Conservation (phyloP, 139 green algal species). For the Volvox africanus region DNA sequence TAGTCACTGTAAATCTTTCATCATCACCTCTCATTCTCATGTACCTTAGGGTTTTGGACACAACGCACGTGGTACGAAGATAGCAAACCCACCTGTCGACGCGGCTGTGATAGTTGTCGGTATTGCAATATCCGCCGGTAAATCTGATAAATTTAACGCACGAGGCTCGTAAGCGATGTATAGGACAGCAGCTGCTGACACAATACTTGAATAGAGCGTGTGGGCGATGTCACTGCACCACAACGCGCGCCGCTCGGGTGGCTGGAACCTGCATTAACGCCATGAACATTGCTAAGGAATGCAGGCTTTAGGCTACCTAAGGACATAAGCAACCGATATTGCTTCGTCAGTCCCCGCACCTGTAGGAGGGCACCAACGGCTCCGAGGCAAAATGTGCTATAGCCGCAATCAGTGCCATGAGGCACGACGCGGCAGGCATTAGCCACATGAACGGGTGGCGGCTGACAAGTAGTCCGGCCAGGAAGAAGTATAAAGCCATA, state of each 20-base stretch:
- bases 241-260: conserved; percentile 47
- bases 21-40: too few species aligned
- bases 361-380: conserved; percentile 58
- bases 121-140: conserved; percentile 34
- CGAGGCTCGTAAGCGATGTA: conserved; percentile 51
- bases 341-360: not conserved
- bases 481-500: conserved; percentile 88
- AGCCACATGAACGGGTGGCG: conserved; percentile 79
- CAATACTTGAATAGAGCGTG: conserved; percentile 59
- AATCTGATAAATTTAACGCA: conserved; percentile 37
- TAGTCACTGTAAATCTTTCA: too few species aligned
- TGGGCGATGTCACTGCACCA: conserved; percentile 71
- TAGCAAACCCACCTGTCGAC: conserved; percentile 29
- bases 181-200: conserved; percentile 41
- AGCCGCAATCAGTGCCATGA: conserved; percentile 45
- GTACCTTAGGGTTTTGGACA: too few species aligned
- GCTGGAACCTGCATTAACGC: conserved; percentile 29
- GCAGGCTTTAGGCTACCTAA: too few species aligned
- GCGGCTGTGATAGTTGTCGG: conserved; percentile 50
- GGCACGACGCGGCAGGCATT: conserved; percentile 71
- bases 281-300: not conserved
- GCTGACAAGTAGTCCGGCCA: conserved; percentile 80
- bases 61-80: too few species aligned
- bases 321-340: not conserved
- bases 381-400: conserved; percentile 33